Evolutionary conservation across 495 filamentous ascomycete genomes (phyloP).

Genomic region (Pseudoneurospora amorphoporcata): DNA sequence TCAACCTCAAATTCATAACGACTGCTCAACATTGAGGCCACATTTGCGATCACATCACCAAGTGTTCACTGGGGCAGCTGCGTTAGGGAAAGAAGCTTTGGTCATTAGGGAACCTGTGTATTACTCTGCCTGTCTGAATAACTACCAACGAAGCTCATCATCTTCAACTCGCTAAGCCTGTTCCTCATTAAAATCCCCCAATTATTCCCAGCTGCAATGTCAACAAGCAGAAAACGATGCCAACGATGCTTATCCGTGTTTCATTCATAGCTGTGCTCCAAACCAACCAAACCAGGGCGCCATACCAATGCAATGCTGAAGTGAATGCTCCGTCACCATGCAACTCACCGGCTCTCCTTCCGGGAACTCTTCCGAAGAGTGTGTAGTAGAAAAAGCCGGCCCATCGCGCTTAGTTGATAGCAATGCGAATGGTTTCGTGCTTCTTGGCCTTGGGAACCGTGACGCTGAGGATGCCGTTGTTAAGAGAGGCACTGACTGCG

Average conservation of each 20-base stretch:
- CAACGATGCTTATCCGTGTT: neutral
- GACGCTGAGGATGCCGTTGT: constrained; percentile 52
- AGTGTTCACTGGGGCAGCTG: neutral
- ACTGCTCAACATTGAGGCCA: neutral
- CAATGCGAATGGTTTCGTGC: constrained; percentile 13
- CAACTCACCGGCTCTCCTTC: neutral
- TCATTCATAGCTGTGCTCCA: neutral
- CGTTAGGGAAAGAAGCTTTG: neutral
- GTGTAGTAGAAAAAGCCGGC: neutral
- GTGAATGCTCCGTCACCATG: neutral
- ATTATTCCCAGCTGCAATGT: neutral
- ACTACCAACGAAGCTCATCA: neutral
- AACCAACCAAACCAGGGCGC: neutral
- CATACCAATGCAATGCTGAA: neutral
- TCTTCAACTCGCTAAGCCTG: neutral
- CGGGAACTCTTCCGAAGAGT: neutral
- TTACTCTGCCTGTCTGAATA: neutral
- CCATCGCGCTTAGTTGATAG: constrained; percentile 5
- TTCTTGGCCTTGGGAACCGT: constrained; percentile 66
- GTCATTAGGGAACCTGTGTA: neutral
- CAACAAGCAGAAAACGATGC: neutral
- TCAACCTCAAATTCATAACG: neutral
- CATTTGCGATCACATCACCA: neutral
- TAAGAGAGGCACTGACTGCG: constrained; percentile 54
- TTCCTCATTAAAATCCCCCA: neutral